Conservation (phyloP, 305 asterid species). For the Solanum hybrid region DNA sequence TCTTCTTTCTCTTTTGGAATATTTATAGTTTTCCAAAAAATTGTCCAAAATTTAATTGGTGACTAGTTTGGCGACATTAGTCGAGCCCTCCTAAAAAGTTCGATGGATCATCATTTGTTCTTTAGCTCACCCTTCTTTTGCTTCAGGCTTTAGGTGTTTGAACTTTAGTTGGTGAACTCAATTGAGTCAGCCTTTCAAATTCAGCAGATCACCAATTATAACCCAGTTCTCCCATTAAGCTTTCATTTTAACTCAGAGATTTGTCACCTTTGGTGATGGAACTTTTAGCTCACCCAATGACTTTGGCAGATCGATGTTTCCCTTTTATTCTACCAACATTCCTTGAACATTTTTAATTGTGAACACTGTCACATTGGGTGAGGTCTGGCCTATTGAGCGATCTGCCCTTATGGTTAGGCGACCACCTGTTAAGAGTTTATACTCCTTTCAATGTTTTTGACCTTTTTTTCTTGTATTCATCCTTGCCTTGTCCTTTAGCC, state of each 20-base stretch:
- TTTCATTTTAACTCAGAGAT: no score
- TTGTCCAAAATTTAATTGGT: not conserved
- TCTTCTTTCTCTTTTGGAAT: not conserved
- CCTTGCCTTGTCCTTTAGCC: not conserved
- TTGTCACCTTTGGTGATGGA: no score
- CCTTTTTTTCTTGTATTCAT: not conserved
- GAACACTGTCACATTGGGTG: not conserved
- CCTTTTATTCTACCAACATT: not conserved
- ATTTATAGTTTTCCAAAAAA: not conserved
- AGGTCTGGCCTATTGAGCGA: not conserved
- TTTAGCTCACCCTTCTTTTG: not conserved
- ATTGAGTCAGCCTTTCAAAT: no score
- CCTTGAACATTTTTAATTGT: not conserved
- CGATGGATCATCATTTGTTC: not conserved
- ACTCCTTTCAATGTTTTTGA: not conserved
- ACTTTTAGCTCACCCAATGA: no score
- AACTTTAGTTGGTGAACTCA: not conserved
- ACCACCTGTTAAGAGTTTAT: not conserved
- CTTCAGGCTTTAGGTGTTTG: not conserved
- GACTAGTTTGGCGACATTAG: not conserved
- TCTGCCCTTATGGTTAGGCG: not conserved
- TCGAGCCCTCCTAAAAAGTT: not conserved
- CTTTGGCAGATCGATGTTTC: no score
- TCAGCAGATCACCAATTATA: no score
- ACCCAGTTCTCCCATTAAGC: no score